These are phyloP conservation scores for Plenodomus tracheiphilus DNA, from an alignment of 2,329 filamentous ascomycete species.

Conservation along the genomic window DNA sequence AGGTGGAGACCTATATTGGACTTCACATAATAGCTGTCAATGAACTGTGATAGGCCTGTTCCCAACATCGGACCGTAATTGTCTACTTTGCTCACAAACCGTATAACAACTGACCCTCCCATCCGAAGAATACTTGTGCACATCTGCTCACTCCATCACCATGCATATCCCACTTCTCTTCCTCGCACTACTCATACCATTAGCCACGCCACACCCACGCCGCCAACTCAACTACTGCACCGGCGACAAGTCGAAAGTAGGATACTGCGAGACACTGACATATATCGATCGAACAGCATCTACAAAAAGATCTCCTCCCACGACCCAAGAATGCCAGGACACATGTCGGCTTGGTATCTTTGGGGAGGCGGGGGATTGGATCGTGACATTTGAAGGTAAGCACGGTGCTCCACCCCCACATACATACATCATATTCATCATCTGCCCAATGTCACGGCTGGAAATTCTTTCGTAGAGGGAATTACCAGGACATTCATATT, in stretches of 20 bases:
- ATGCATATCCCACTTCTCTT: too few relatives aligned
- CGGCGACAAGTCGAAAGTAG: slow-evolving; percentile 7
- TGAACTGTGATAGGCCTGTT: too few relatives aligned
- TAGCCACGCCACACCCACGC: slow-evolving; percentile 1
- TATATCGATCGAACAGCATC: slow-evolving; percentile 17
- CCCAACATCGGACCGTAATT: too few relatives aligned
- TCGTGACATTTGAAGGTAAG: slow-evolving; percentile 16
- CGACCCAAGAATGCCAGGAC: slow-evolving; percentile 15
- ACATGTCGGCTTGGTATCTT: slow-evolving; percentile 14
- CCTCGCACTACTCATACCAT: neutral
- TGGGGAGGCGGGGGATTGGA: slow-evolving; percentile 26
- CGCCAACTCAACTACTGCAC: slow-evolving; percentile 8
- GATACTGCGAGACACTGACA: slow-evolving; percentile 22
- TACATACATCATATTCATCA: neutral
- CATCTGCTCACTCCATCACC: too few relatives aligned
- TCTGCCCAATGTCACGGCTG: too few relatives aligned
- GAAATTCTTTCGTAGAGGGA: too few relatives aligned
- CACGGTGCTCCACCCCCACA: neutral
- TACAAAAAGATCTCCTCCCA: slow-evolving; percentile 10
- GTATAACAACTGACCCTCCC: too few relatives aligned
- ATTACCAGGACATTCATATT: neutral
- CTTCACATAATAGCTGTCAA: too few relatives aligned
- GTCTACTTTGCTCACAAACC: too few relatives aligned
- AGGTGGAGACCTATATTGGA: too few relatives aligned
- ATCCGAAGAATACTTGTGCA: too few relatives aligned